Conservation (phyloP, 805 yeast genomes). For the Saccharomycopsis amapae region DNA sequence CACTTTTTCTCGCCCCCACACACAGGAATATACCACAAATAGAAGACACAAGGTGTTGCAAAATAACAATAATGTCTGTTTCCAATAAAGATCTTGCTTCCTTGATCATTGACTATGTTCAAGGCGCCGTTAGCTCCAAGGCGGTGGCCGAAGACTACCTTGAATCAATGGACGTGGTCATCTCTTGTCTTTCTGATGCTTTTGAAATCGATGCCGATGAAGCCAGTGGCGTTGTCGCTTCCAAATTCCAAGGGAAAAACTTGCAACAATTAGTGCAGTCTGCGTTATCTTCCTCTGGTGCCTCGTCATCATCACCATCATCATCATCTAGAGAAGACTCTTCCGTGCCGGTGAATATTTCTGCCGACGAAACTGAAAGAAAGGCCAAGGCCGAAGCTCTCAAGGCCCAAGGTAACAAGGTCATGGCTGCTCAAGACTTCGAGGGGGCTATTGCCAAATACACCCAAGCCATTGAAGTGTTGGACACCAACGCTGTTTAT, state of each 20-base stretch:
- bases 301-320: constrained; percentile 24
- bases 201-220: constrained; percentile 57
- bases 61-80: constrained; percentile 32
- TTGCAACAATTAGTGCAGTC: constrained; percentile 39
- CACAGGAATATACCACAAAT: no score
- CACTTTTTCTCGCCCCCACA: no score
- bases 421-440: constrained; percentile 76
- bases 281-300: constrained; percentile 25
- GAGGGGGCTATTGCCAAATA: constrained; percentile 68
- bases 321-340: constrained; percentile 14
- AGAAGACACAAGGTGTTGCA: not conserved
- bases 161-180: constrained; percentile 89
- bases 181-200: constrained; percentile 86
- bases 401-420: constrained; percentile 83
- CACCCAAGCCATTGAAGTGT: constrained; percentile 65
- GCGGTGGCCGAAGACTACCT: constrained; percentile 68
- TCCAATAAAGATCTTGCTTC: constrained; percentile 62
- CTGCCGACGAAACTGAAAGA: constrained; percentile 38
- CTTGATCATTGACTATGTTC: constrained; percentile 67
- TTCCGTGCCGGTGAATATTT: constrained; percentile 36
- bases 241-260: constrained; percentile 41
- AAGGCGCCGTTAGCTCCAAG: constrained; percentile 49
- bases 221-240: constrained; percentile 28
- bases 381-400: constrained; percentile 73
- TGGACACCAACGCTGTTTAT: constrained; percentile 73